A percentile compares a stretch with the other conserved stretches of the same genome.
These are phyloP conservation scores for Pythium rishiriense DNA, from an alignment of 352 stramenopile species.

Conservation along the genomic window DNA sequence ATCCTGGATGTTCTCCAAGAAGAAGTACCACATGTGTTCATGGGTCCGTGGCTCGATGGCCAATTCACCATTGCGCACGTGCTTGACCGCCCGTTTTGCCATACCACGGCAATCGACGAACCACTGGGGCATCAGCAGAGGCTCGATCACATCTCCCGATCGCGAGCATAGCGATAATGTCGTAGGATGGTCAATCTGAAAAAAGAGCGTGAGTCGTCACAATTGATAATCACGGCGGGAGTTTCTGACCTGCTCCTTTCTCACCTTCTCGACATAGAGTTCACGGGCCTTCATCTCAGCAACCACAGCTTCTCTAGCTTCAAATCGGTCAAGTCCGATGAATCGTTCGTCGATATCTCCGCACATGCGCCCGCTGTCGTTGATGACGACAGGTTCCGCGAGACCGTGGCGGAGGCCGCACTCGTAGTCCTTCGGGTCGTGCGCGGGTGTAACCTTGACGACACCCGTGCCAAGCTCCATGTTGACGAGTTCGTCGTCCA, in stretches of 20 bases:
- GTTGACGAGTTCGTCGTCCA: constrained; percentile 96
- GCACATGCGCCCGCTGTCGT: constrained; percentile 70
- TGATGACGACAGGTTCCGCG: constrained; percentile 69
- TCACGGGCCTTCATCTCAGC: constrained; percentile 86
- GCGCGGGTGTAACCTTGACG: constrained; percentile 97
- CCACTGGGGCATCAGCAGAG: constrained; percentile 99
- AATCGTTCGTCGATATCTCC: constrained; percentile 82
- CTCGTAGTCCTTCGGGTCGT: constrained; percentile 99
- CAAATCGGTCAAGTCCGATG: constrained; percentile 95
- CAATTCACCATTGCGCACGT: constrained; percentile 94
- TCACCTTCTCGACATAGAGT: constrained; percentile 95
- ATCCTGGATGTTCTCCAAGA: constrained; percentile 99
- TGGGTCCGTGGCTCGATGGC: constrained; percentile 95
- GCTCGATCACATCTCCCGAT: constrained; percentile 98
- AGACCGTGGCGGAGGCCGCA: constrained; percentile 96
- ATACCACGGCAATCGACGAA: constrained; percentile 97
- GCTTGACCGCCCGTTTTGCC: constrained; percentile 92
- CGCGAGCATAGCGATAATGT: constrained; percentile 95
- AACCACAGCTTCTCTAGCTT: constrained; percentile 90
- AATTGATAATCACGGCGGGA: not conserved
- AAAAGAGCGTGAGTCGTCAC: not conserved
- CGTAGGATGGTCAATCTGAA: constrained; percentile 72
- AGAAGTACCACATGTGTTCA: constrained; percentile 95
- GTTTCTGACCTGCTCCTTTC: not conserved
- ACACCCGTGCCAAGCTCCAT: constrained; percentile 98